Evolutionary conservation across 306 rosid genomes (phyloP), one percentile per base, ranked within the genome.

Genomic region (Sicyos baderoa): DNA sequence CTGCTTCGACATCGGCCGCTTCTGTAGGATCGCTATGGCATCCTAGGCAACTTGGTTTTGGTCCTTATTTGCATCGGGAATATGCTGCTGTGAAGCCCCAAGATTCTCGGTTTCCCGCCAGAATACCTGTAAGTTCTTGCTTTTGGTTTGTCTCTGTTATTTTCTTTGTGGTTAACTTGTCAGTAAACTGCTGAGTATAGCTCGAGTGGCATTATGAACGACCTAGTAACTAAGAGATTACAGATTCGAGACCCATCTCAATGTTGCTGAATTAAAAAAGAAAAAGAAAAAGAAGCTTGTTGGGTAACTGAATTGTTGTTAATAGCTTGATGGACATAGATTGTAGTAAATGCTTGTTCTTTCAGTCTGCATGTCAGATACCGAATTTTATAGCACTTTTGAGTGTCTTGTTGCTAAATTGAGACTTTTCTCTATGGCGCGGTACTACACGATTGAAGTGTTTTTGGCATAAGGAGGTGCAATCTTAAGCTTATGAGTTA

Each of bases 51-150:
- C 86, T 79, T 22, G 87, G 77, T 17, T 91, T 91, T 70, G 73
- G 79, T 80, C 84, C 85, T 19, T 91, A 77, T 74, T 69, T 74
- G 72, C 68, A 74, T 16, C 68, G 71, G 64, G 67, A 48, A 68
- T 81, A 62, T 47, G 75, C 75, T 64, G 76, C 83, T 75, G 77
- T 71, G 17, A 87, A 82, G 75, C 76, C 77, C 37, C 86, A 58
- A 59, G 57, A 80, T 44, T 80, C 82, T 74, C 84, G 88, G 54
- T 85, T 84, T 27, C 68, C 75, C 65, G 89, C 81, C 70, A 79
- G 88, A 77, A 88, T 78, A 76, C 86, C 97, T 7, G 97, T 91
- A 71, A 88, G 96, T 80, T 67, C 48, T 62, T 51, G 11, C 17
- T 22, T 56, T 21, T 40, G 2, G 11, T 40, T 40, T 40, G 9